phyloP scores from a whole-genome alignment of 2,329 filamentous ascomycete genomes.

The Catunica adiposa region DNA sequence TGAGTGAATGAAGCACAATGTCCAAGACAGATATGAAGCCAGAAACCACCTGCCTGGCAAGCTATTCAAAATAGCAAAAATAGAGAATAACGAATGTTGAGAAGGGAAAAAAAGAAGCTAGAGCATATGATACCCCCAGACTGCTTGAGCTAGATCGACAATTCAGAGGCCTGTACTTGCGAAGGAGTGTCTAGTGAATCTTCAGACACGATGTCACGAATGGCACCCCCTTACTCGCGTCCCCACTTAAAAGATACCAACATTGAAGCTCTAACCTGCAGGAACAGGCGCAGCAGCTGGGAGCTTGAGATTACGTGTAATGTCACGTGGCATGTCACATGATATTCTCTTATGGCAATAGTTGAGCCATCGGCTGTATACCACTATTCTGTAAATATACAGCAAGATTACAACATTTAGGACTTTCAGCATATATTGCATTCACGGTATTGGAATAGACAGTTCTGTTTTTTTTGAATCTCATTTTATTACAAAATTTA shows the following conservation, averaged over 20 bases:
- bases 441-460: too few species aligned
- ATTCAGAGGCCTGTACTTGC: not conserved
- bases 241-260: constrained; percentile 13
- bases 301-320: not conserved
- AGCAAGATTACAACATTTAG: too few species aligned
- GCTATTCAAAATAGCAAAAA: not conserved
- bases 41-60: not conserved
- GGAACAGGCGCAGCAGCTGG: not conserved
- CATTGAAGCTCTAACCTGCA: not conserved
- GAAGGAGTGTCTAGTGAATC: constrained; percentile 3
- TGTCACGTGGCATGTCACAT: not conserved
- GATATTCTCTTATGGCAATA: too few species aligned
- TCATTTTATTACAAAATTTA: too few species aligned
- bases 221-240: constrained; percentile 11
- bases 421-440: too few species aligned
- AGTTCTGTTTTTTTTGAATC: too few species aligned
- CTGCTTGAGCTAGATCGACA: constrained; percentile 3
- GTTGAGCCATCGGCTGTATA: too few species aligned
- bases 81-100: constrained; percentile 5
- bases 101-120: constrained; percentile 1
- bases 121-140: not conserved
- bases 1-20: not conserved
- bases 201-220: constrained; percentile 13
- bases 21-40: not conserved
- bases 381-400: too few species aligned